phyloP scores from a whole-genome alignment of 352 stramenopile genomes.

The Pythium aristosporum region DNA sequence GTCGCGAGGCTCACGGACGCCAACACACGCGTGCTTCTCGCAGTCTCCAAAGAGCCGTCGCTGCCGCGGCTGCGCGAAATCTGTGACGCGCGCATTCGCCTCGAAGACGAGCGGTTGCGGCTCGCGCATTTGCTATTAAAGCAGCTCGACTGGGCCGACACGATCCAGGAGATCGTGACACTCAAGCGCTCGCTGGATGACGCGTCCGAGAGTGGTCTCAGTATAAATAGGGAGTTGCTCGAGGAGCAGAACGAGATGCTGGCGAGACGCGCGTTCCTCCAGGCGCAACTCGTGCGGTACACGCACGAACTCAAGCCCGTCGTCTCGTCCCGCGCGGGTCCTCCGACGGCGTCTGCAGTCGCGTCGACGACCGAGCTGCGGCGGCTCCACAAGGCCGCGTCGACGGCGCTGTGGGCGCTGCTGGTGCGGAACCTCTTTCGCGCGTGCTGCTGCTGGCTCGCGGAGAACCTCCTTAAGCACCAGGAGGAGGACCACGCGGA shows the following conservation, averaged over 20 bases:
- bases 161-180: slow-evolving; percentile 23
- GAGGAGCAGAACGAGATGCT: slow-evolving; percentile 5
- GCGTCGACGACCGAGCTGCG: slow-evolving; percentile 21
- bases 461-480: slow-evolving; percentile 34
- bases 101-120: slow-evolving; percentile 37
- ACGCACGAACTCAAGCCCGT: slow-evolving; percentile 7
- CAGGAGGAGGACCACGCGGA: slow-evolving; percentile 1
- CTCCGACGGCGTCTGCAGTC: not conserved
- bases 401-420: slow-evolving; percentile 38
- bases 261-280: slow-evolving; percentile 7
- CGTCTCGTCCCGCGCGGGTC: not conserved
- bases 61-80: slow-evolving; percentile 23
- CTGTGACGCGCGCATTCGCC: slow-evolving; percentile 27
- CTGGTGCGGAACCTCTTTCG: slow-evolving; percentile 63
- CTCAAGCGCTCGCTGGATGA: slow-evolving; percentile 24
- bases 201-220: not conserved
- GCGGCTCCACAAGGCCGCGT: slow-evolving; percentile 38
- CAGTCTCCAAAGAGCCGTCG: not conserved
- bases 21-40: slow-evolving; percentile 32
- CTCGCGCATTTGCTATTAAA: slow-evolving; percentile 43
- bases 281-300: slow-evolving; percentile 12
- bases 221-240: no score
- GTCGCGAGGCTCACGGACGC: slow-evolving; percentile 28
- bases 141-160: slow-evolving; percentile 26
- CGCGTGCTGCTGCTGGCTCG: slow-evolving; percentile 60